Evolutionary conservation across 2,329 filamentous ascomycete species (phyloP), one percentile per base, ranked within the genome.

Genomic region (Aurifilum marmelostoma): DNA sequence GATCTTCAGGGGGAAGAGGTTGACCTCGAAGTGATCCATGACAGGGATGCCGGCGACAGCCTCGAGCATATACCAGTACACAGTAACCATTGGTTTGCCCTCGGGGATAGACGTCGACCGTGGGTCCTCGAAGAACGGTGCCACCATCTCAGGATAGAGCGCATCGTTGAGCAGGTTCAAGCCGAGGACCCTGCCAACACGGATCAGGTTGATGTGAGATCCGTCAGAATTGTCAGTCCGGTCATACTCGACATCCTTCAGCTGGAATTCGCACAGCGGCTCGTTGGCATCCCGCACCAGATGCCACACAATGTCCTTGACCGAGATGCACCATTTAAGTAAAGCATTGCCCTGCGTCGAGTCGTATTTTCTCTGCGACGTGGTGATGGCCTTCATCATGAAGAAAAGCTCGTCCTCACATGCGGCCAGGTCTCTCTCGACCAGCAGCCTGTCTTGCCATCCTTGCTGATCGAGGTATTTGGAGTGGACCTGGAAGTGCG

Each of bases 301-400:
- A 80, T 98, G 96, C 95, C 96, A 99, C 16, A 97, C 95, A 73
- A 99, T 96, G 77, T 99, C 95, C 56, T 91, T 91, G 2, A 94
- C 94, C n/a, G 92, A 92, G 69, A 99, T 93, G 77, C 93, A 96
- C 92, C 95, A 97, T 74, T 93, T 91, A 66, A 99, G 80, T 54
- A 97, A 83, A 7, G 94, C 94, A 70, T 88, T 94, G 68, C 90
- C 91, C 72, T 93, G 88, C 8, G 89, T 88, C 63, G 88, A 87
- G 70, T 97, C 93, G 72, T 89, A 90, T 77, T 94, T 96, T 70
- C 94, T 87, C 79, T 99, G 96, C 6, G 95, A 97, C 2, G 94
- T 97, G 1, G 96, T 99, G 77, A 99, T 99, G 52, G 96, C 97
- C 76, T 99, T 98, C 96, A 99, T 98, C 84, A 99, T 92, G 82